Conservation (phyloP, 73 alveolate species). For the Diophrys sp. region DNA sequence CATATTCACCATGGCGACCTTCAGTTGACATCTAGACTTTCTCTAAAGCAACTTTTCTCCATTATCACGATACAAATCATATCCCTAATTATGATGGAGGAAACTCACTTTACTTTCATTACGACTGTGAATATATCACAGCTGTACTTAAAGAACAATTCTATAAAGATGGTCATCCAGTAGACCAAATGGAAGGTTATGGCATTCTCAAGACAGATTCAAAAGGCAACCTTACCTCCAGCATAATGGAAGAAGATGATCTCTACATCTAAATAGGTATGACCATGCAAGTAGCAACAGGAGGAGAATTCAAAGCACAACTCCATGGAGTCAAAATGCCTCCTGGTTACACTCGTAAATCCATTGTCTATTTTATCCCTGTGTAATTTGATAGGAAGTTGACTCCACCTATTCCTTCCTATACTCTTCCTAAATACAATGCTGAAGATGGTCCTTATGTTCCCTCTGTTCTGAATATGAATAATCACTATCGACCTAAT, state of each 20-base stretch:
- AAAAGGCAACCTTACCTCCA: not conserved
- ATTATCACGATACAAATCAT: not conserved
- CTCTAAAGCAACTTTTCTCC: not conserved
- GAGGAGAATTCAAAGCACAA: not conserved
- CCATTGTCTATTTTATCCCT: not conserved
- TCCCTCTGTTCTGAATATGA: not conserved
- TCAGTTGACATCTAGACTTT: not conserved
- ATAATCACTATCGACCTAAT: not conserved
- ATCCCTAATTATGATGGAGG: not conserved
- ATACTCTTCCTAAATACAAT: not conserved
- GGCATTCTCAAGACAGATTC: not conserved
- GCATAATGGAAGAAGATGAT: not conserved
- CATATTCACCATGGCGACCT: not conserved
- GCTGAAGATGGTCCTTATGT: not conserved
- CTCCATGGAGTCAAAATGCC: not conserved
- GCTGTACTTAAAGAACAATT: not conserved
- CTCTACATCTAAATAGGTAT: not conserved
- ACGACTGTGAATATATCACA: not conserved
- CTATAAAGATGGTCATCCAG: not conserved
- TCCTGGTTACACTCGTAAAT: not conserved
- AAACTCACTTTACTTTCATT: not conserved
- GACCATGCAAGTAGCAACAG: not conserved
- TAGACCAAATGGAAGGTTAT: not conserved
- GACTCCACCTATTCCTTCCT: not conserved
- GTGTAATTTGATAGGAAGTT: not conserved